A percentile compares a stretch with the other conserved stretches of the same genome.
phyloP scores from a whole-genome alignment of 2,329 filamentous ascomycete species.

The Trichoderma sp. region DNA sequence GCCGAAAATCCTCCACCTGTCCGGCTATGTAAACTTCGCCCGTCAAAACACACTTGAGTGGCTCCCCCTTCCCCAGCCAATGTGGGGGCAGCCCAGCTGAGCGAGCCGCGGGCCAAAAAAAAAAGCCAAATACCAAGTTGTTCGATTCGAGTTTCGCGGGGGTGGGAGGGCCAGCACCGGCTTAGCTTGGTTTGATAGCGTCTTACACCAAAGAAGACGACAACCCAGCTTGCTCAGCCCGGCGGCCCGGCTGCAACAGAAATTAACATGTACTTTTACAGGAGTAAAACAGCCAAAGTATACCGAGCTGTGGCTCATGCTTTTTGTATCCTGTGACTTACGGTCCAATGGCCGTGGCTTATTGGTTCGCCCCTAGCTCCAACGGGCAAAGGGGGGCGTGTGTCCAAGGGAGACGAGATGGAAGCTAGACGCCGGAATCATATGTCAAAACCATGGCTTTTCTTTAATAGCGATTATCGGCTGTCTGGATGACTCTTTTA shows the following conservation, averaged over 20 bases:
- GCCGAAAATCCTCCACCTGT: slow-evolving; percentile 21
- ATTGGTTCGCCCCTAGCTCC: slow-evolving; percentile 3
- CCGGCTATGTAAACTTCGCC: slow-evolving; percentile 6
- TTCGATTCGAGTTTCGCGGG: background rate
- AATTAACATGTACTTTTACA: background rate
- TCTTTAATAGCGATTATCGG: slow-evolving; percentile 6
- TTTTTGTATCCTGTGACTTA: slow-evolving; percentile 11
- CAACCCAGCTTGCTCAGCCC: background rate
- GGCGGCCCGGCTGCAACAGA: background rate
- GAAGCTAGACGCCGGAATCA: slow-evolving; percentile 17
- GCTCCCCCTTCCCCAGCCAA: slow-evolving; percentile 1
- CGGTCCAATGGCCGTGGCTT: slow-evolving; percentile 5
- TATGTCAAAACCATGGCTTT: slow-evolving; percentile 19
- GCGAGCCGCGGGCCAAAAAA: slow-evolving; percentile 13
- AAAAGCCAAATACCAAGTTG: background rate
- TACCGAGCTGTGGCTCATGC: slow-evolving; percentile 12
- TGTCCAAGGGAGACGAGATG: background rate
- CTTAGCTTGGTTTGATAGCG: background rate
- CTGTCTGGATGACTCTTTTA: slow-evolving; percentile 11
- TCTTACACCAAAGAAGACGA: background rate
- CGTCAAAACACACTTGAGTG: background rate
- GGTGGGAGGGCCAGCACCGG: background rate
- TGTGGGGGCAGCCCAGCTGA: background rate
- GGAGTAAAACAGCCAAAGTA: background rate
- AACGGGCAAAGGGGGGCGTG: slow-evolving; percentile 13